Percentiles rank a stretch among this genome's conserved stretches.
Evolutionary conservation across 768 basidiomycete genomes (phyloP).

Genomic region (Tulasnella calospora): DNA sequence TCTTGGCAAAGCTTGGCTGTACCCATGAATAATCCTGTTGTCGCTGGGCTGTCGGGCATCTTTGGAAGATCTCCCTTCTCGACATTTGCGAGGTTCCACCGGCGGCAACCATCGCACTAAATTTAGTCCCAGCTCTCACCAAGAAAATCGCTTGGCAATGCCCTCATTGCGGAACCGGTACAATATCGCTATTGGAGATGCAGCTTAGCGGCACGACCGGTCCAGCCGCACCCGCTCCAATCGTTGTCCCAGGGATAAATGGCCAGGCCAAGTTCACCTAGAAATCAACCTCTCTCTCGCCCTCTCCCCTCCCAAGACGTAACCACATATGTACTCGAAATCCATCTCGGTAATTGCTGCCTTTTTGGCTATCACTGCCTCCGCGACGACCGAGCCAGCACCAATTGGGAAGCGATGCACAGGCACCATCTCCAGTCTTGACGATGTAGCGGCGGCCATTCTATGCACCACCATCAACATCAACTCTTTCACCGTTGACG

Average conservation of each 20-base stretch:
- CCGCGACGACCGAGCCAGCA: background rate
- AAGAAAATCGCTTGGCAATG: background rate
- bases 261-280: background rate
- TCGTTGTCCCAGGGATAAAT: background rate
- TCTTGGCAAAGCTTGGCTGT: background rate
- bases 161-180: background rate
- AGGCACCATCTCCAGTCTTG: slow-evolving; percentile 51
- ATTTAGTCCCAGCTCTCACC: background rate
- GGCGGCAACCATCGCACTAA: background rate
- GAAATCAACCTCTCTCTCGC: background rate
- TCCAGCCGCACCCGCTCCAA: background rate
- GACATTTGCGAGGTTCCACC: background rate
- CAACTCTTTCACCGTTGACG: slow-evolving; percentile 37
- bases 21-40: background rate
- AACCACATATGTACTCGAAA: background rate
- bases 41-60: background rate
- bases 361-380: slow-evolving; percentile 15
- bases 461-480: slow-evolving; percentile 56
- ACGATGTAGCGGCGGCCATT: slow-evolving; percentile 49
- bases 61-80: background rate
- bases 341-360: slow-evolving; percentile 10
- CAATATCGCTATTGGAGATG: background rate
- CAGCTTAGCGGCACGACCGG: background rate
- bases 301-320: background rate
- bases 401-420: slow-evolving; percentile 33